phyloP scores from a whole-genome alignment of 2,329 filamentous ascomycete genomes.

The Fusarium siculi region DNA sequence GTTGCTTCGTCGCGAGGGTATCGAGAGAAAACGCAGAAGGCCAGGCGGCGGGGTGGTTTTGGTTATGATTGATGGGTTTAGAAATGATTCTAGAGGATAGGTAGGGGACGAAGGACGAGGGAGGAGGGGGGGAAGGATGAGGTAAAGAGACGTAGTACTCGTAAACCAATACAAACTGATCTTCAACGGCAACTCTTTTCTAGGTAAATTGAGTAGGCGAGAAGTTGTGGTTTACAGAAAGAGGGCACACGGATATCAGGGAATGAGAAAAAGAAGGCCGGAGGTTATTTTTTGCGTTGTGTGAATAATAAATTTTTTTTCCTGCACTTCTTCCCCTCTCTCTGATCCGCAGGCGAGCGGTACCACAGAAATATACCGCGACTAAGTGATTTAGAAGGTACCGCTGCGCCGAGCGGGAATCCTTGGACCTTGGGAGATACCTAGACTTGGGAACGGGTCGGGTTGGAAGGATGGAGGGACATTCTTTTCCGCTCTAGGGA shows the following conservation, averaged over 20 bases:
- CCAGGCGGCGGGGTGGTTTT: constrained; percentile 22
- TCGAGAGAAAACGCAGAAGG: constrained; percentile 24
- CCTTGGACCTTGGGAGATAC: constrained; percentile 12
- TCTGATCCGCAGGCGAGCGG: constrained; percentile 25
- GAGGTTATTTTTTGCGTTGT: constrained; percentile 53
- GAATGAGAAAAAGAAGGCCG: constrained; percentile 44
- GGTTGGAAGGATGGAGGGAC: constrained; percentile 25
- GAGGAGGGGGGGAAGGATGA: neutral
- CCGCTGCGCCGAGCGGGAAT: constrained; percentile 36
- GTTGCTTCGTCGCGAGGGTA: constrained; percentile 29
- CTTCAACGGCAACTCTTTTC: constrained; percentile 43
- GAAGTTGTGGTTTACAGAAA: constrained; percentile 43
- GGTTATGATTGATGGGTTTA: constrained; percentile 15
- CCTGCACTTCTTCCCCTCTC: constrained; percentile 44
- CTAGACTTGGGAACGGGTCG: constrained; percentile 1
- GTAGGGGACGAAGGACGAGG: constrained; percentile 18
- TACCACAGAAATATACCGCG: constrained; percentile 25
- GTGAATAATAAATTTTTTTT: constrained; percentile 57
- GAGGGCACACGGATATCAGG: constrained; percentile 43
- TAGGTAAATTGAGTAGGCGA: constrained; percentile 43
- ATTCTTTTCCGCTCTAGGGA: constrained; percentile 19
- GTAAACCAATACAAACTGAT: constrained; percentile 21
- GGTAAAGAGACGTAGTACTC: neutral
- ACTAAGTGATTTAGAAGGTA: constrained; percentile 35
- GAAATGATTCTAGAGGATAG: constrained; percentile 7